phyloP scores from a whole-genome alignment of 495 filamentous ascomycete genomes.

The Penicillium salamii region DNA sequence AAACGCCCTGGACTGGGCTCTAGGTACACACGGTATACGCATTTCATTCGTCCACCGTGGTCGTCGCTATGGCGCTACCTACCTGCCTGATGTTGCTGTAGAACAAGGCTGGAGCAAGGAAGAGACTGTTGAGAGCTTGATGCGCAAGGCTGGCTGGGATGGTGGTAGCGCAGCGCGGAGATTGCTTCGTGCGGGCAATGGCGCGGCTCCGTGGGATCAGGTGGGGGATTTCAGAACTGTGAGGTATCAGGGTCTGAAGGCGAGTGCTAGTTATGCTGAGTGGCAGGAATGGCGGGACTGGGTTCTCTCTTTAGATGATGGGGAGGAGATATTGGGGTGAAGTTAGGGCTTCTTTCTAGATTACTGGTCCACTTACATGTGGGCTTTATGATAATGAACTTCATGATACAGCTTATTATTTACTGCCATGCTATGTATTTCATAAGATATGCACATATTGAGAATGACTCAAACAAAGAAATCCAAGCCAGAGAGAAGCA shows the following conservation, averaged over 20 bases:
- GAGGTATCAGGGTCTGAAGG: conserved; percentile 77
- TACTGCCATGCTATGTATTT: neutral
- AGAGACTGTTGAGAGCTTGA: conserved; percentile 82
- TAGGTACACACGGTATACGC: conserved; percentile 81
- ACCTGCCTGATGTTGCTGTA: conserved; percentile 84
- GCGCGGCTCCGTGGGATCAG: conserved; percentile 58
- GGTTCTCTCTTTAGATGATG: conserved; percentile 51
- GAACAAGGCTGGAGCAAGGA: conserved; percentile 98
- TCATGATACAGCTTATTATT: too few relatives aligned
- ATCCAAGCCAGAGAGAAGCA: neutral
- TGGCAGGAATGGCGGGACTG: conserved; percentile 78
- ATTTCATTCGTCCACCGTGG: conserved; percentile 70
- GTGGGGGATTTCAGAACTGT: conserved; percentile 69
- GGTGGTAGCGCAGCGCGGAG: conserved; percentile 49
- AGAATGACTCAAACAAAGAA: neutral
- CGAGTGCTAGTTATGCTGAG: conserved; percentile 63
- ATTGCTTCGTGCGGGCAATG: conserved; percentile 26
- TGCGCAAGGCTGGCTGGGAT: conserved; percentile 90
- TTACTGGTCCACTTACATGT: neutral
- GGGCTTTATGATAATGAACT: neutral
- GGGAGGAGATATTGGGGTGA: conserved; percentile 19
- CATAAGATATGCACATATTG: neutral
- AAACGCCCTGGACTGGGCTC: conserved; percentile 76
- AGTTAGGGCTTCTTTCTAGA: neutral
- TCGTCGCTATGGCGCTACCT: conserved; percentile 65